Evolutionary conservation across 1,284 basidiomycete species (phyloP).

Genomic region (Melampsora larici-populina): DNA sequence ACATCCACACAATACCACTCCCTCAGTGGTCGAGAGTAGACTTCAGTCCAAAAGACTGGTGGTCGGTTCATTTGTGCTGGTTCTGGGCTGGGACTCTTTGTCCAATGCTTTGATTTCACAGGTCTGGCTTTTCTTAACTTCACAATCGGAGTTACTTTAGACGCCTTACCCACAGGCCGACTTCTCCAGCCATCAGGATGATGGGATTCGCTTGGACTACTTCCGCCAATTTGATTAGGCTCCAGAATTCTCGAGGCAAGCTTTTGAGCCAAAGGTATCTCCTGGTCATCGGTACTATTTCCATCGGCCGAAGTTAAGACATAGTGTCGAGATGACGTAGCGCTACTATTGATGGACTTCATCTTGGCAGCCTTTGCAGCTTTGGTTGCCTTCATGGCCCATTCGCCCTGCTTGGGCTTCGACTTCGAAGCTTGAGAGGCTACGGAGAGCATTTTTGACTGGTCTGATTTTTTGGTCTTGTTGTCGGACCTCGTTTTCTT

Average conservation of each 20-base stretch:
- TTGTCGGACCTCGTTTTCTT: background rate
- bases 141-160: slow-evolving; percentile 12
- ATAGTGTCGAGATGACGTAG: slow-evolving; percentile 5
- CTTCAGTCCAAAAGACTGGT: slow-evolving; percentile 95
- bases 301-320: background rate
- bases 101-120: slow-evolving; percentile 29
- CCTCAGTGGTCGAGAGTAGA: slow-evolving; percentile 85
- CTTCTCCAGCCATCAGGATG: slow-evolving; percentile 1
- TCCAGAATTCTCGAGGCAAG: background rate
- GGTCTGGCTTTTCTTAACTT: slow-evolving; percentile 39
- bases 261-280: background rate
- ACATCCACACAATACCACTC: slow-evolving; percentile 93
- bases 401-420: slow-evolving; percentile 28
- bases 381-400: slow-evolving; percentile 28
- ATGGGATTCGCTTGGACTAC: background rate
- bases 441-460: slow-evolving; percentile 19
- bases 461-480: background rate
- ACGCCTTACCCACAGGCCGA: background rate
- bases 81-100: slow-evolving; percentile 40
- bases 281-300: slow-evolving; percentile 19
- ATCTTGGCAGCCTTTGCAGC: slow-evolving; percentile 17
- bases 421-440: slow-evolving; percentile 12
- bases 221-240: background rate
- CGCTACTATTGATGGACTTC: slow-evolving; percentile 4
- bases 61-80: slow-evolving; percentile 56